A percentile compares a stretch with the other conserved stretches of the same genome.
phyloP scores from a whole-genome alignment of 2,329 filamentous ascomycete genomes.

The Curvularia verruculosa region DNA sequence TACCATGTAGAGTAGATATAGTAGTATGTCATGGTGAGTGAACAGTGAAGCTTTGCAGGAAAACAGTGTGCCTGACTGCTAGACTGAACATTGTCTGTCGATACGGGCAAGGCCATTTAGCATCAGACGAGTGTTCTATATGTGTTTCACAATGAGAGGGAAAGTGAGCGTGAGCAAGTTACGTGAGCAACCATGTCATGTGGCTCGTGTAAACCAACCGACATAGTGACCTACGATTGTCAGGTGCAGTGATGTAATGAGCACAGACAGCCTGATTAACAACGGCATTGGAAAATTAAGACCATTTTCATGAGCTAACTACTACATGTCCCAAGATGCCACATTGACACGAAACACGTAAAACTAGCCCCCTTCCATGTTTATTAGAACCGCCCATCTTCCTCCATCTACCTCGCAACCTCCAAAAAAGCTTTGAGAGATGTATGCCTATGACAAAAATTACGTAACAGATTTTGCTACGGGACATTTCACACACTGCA shows the following conservation, averaged over 20 bases:
- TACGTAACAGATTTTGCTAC: slow-evolving; percentile 27
- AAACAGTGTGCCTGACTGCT: background rate
- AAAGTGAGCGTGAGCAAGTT: no score
- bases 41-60: background rate
- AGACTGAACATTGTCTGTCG: background rate
- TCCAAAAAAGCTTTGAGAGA: slow-evolving; percentile 1
- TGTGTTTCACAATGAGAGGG: background rate
- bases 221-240: no score
- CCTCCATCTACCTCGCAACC: slow-evolving; percentile 3
- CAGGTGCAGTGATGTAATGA: no score
- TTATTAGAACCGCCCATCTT: slow-evolving; percentile 12
- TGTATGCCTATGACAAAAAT: slow-evolving; percentile 22
- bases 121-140: background rate
- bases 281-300: slow-evolving; percentile 38
- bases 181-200: no score
- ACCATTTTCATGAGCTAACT: slow-evolving; percentile 22
- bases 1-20: background rate
- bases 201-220: no score
- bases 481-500: slow-evolving; percentile 27
- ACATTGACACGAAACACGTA: slow-evolving; percentile 5
- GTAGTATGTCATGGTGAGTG: background rate
- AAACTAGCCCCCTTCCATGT: slow-evolving; percentile 10
- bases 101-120: background rate
- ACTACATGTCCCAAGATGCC: slow-evolving; percentile 7
- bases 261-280: no score